A percentile compares a stretch with the other conserved stretches of the same genome.
phyloP scores from a whole-genome alignment of 1,139 yeast genomes.

The Yamadazyma songkhlaensis region DNA sequence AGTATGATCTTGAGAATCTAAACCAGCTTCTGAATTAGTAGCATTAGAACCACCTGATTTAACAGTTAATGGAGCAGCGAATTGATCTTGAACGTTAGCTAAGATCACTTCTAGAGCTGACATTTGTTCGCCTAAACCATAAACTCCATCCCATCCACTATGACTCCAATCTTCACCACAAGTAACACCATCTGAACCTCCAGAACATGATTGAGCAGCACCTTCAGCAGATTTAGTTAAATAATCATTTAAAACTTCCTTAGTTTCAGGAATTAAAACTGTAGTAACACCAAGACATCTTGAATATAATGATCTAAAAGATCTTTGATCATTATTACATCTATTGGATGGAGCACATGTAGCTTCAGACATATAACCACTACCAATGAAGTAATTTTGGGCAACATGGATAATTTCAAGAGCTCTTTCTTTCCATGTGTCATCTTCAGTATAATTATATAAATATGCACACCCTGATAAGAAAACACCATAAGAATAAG shows the following conservation, averaged over 20 bases:
- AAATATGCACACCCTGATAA: constrained; percentile 71
- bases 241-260: constrained; percentile 39
- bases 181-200: constrained; percentile 74
- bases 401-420: constrained; percentile 50
- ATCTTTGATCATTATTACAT: constrained; percentile 75
- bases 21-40: constrained; percentile 49
- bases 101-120: constrained; percentile 67
- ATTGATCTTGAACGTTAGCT: constrained; percentile 26
- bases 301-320: constrained; percentile 72
- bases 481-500: constrained; percentile 76
- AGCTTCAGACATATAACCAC: constrained; percentile 57
- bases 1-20: constrained; percentile 21
- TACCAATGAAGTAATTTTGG: constrained; percentile 39
- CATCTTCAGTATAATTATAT: constrained; percentile 61
- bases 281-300: constrained; percentile 64
- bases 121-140: constrained; percentile 80
- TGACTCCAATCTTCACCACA: constrained; percentile 69
- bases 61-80: constrained; percentile 34
- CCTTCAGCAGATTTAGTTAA: constrained; percentile 55
- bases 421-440: constrained; percentile 56
- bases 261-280: constrained; percentile 51
- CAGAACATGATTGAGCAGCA: constrained; percentile 70
- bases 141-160: constrained; percentile 58
- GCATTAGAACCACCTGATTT: constrained; percentile 45
- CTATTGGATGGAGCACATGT: constrained; percentile 52